Percentiles rank a stretch among this genome's conserved stretches.
Evolutionary conservation across 208 protist genomes (phyloP).

Genomic region (Leishmania arabica): DNA sequence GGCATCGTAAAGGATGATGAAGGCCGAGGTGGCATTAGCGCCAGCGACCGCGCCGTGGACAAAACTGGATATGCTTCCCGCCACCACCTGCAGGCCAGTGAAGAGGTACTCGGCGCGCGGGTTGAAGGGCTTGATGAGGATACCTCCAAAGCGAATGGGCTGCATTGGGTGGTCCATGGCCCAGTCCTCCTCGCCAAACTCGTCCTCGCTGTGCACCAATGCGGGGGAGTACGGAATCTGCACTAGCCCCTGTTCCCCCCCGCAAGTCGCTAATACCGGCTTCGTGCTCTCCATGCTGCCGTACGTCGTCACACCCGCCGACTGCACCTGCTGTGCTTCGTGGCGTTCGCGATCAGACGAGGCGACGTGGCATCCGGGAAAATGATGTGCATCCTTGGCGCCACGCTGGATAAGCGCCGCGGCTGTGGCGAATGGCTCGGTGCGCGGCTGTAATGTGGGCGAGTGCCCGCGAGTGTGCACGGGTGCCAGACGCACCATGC

Average conservation of each 20-base stretch:
- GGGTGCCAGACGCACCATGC: slow-evolving; percentile 47
- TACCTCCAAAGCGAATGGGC: slow-evolving; percentile 67
- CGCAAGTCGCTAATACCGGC: neutral
- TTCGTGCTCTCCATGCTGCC: slow-evolving; percentile 15
- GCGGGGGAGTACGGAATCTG: slow-evolving; percentile 17
- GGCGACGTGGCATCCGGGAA: slow-evolving; percentile 18
- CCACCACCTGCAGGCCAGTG: slow-evolving; percentile 83
- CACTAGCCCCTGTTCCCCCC: neutral
- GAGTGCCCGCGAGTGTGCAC: slow-evolving; percentile 15
- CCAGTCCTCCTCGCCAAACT: slow-evolving; percentile 79
- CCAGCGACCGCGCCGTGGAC: slow-evolving; percentile 86
- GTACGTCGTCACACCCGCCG: slow-evolving; percentile 12
- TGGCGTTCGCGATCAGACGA: slow-evolving; percentile 11
- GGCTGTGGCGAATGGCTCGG: neutral
- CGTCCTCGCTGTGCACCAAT: slow-evolving; percentile 47
- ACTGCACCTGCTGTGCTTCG: slow-evolving; percentile 14
- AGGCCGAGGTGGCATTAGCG: slow-evolving; percentile 82
- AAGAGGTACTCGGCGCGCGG: slow-evolving; percentile 85
- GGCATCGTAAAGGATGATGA: slow-evolving; percentile 80
- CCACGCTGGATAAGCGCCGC: neutral
- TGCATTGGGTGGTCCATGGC: slow-evolving; percentile 76
- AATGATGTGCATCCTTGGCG: slow-evolving; percentile 9
- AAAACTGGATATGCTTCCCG: slow-evolving; percentile 86
- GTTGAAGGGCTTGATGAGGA: slow-evolving; percentile 85
- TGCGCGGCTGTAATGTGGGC: neutral